A percentile compares a stretch with the other conserved stretches of the same genome.
Conservation (phyloP, 192 early-diverging fungal genomes). For the Haplosporangium gracile region DNA sequence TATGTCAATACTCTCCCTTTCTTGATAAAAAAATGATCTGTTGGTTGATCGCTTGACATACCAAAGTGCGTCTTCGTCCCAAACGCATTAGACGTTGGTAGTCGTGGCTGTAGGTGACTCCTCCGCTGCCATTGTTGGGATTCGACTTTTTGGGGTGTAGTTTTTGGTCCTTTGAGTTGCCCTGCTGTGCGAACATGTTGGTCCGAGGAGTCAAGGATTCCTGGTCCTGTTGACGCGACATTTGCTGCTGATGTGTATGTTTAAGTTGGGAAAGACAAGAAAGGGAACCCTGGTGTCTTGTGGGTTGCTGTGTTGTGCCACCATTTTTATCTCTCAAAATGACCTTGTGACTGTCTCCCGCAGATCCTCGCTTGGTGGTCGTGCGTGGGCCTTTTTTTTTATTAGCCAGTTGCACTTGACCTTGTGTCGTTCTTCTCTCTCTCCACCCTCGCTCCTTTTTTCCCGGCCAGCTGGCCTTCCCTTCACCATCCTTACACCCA, state of each 20-base stretch:
- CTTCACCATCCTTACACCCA: background rate
- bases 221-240: background rate
- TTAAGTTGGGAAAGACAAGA: background rate
- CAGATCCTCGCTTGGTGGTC: background rate
- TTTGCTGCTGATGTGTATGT: background rate
- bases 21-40: background rate
- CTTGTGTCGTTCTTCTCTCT: background rate
- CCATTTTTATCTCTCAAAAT: background rate
- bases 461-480: background rate
- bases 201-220: background rate
- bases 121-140: background rate
- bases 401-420: too few species aligned
- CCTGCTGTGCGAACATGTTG: background rate
- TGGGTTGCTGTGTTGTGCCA: background rate
- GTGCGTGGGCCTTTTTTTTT: background rate
- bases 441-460: background rate
- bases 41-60: background rate
- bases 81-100: background rate
- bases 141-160: background rate
- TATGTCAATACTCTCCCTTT: background rate
- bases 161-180: background rate
- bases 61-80: background rate
- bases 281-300: background rate
- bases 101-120: background rate
- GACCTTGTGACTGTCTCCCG: slow-evolving; percentile 5